A percentile compares a stretch with the other conserved stretches of the same genome.
Conservation (phyloP, 495 filamentous ascomycete species). For the Neurospora africana region DNA sequence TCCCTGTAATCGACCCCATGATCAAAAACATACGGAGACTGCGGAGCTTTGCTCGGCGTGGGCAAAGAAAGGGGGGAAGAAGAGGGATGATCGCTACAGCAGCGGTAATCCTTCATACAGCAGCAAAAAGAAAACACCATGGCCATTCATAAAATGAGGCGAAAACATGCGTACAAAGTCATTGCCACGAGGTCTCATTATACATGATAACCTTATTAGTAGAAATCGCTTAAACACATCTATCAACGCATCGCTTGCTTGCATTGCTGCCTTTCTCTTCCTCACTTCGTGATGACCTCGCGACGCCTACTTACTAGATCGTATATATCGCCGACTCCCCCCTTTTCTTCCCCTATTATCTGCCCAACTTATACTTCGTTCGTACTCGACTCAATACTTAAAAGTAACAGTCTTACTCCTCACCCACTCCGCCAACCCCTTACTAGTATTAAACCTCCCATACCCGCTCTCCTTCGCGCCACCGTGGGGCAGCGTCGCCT, state of each 20-base stretch:
- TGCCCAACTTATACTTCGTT: too few species aligned
- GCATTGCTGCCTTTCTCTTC: neutral
- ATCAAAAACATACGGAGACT: neutral
- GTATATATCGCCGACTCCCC: too few species aligned
- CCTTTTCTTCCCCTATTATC: too few species aligned
- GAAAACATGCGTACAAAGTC: neutral
- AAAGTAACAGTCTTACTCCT: constrained; percentile 79
- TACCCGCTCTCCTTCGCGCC: constrained; percentile 79
- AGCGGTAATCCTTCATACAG: neutral
- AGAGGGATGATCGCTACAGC: neutral
- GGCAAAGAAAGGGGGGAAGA: neutral
- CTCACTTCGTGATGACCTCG: neutral
- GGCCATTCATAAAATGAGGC: neutral
- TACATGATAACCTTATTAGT: neutral
- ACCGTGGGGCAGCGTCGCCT: constrained; percentile 67
- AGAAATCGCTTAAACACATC: neutral
- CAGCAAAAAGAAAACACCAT: neutral
- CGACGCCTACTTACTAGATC: neutral
- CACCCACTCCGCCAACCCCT: constrained; percentile 62
- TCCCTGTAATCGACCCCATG: neutral
- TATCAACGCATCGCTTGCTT: neutral
- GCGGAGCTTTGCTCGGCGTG: neutral
- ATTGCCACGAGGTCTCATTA: neutral
- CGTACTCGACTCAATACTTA: constrained; percentile 25
- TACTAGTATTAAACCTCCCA: constrained; percentile 47